Evolutionary conservation across 768 basidiomycete genomes (phyloP), one percentile per base, ranked within the genome.

Genomic region (Dioszegia hungarica): DNA sequence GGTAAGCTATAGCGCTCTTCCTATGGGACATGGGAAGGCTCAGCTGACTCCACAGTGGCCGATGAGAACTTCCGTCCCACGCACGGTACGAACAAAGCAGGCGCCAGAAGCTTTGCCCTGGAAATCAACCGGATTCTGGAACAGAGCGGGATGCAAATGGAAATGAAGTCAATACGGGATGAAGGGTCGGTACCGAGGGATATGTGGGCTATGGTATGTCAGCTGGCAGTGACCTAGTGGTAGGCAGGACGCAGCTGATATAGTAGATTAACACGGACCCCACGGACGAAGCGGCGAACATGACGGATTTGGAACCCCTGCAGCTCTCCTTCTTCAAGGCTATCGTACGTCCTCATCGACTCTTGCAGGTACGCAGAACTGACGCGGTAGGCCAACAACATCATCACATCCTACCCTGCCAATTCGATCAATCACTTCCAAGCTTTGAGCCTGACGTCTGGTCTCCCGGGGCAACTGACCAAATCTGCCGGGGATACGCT

Each of bases 351-450:
- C n/a, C 0, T 31, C 34, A 40, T 1, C 12, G 10, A 2, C 24
- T 33, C 10, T n/a, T 14, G 20, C 17, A 22, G 19, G 5, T 19
- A 24, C 29, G 4, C 6, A 24, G 14, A 51, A 27, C 46, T 56
- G 24, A 46, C 22, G 3, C 2, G 12, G 5, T 22, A 71, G 69
- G 56, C 72, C 14, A 46, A 64, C 22, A 63, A 49, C 27, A 69
- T 75, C 39, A 64, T 75, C 33, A 57, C 50, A 2, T 74, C 72
- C 0, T 75, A 73, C 43, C 74, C 74, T 17, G 72, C 61, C 15
- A 72, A 74, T 50, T 75, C 74, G 4, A 55, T 75, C 28, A 63
- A 66, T 1, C 61, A 61, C 5, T 63, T 57, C 22, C 57, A 59
- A 29, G 74, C 74, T 1, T 47, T 70, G 3, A 29, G 39, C 5